These are phyloP conservation scores for Phialophora chinensis DNA, from an alignment of 2,329 filamentous ascomycete genomes.

Conservation along the genomic window DNA sequence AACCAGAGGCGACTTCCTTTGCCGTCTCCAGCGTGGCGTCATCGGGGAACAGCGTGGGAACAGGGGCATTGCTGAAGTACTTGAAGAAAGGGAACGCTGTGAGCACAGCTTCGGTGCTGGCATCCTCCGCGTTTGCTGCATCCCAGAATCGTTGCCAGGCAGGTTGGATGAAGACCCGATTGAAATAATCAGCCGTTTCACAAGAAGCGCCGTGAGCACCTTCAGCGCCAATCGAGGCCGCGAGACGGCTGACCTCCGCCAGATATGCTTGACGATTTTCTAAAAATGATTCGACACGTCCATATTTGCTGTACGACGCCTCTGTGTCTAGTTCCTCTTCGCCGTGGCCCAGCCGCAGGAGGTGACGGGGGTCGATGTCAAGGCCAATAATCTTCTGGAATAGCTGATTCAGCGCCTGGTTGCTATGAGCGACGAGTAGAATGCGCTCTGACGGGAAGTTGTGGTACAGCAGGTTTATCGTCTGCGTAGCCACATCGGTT, in stretches of 20 bases:
- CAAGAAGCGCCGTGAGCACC: constrained; percentile 96
- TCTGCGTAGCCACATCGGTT: constrained; percentile 98
- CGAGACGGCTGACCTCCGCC: constrained; percentile 82
- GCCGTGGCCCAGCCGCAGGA: constrained; percentile 89
- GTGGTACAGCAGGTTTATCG: constrained; percentile 98
- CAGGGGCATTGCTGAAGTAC: constrained; percentile 84
- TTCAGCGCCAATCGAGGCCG: constrained; percentile 80
- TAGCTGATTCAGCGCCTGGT: constrained; percentile 94
- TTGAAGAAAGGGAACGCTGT: constrained; percentile 82
- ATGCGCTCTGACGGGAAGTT: constrained; percentile 95
- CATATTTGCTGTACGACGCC: constrained; percentile 88
- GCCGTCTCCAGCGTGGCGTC: constrained; percentile 69
- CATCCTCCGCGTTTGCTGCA: constrained; percentile 61
- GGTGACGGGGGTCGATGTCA: constrained; percentile 93
- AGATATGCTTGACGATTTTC: constrained; percentile 82
- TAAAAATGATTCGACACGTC: constrained; percentile 91
- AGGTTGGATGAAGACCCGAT: constrained; percentile 86
- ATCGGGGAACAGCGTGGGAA: constrained; percentile 76
- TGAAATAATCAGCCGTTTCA: constrained; percentile 96
- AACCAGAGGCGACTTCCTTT: constrained; percentile 79
- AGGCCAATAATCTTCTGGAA: constrained; percentile 98
- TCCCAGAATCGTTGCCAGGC: constrained; percentile 87
- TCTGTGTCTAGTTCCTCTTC: constrained; percentile 92
- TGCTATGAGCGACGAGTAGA: constrained; percentile 91
- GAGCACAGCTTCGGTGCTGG: constrained; percentile 67